Conservation (phyloP, 2,329 filamentous ascomycete species). For the Epichloe scottii region DNA sequence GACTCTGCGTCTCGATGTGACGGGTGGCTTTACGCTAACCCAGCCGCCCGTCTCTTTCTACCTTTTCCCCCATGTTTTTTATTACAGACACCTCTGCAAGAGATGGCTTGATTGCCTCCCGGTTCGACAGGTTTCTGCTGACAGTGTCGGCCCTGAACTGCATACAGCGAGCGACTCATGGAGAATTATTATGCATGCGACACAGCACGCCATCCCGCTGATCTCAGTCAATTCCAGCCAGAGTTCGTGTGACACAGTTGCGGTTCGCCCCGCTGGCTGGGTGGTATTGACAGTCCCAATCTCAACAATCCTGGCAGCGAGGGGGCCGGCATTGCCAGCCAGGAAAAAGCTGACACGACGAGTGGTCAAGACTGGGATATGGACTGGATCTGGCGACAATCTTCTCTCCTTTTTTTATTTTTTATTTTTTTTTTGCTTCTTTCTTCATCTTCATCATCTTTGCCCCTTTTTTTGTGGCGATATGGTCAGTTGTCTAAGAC, state of each 20-base stretch:
- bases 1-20: too few species aligned
- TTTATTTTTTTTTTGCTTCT: neutral
- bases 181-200: neutral
- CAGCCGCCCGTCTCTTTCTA: too few species aligned
- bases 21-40: too few species aligned
- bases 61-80: neutral
- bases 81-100: neutral
- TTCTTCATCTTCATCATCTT: neutral
- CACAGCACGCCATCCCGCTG: conserved; percentile 1
- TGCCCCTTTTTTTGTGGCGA: neutral
- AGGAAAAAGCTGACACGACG: neutral
- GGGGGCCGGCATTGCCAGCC: neutral
- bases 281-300: neutral
- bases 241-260: neutral
- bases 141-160: neutral
- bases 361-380: neutral
- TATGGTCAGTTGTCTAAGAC: conserved; percentile 1
- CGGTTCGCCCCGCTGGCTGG: conserved; percentile 2
- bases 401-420: neutral
- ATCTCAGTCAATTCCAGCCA: neutral
- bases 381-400: neutral
- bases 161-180: neutral
- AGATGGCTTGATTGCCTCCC: neutral
- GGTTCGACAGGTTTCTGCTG: neutral
- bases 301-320: neutral